These are phyloP conservation scores for Polygonum maritimum DNA, from an alignment of 148 eudicot genomes.

Conservation along the genomic window DNA sequence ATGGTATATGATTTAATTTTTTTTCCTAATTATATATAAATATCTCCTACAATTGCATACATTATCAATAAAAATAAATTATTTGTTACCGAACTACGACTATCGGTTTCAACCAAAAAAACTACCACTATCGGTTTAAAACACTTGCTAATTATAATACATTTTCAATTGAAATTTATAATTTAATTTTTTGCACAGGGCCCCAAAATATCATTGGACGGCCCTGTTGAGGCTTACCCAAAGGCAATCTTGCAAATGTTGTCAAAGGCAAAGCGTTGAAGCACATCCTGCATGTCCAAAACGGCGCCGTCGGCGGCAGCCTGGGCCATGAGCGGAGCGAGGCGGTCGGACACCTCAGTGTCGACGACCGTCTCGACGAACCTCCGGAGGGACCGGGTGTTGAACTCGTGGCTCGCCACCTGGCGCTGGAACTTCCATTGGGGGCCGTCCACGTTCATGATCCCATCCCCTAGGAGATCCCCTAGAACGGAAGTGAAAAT, in stretches of 20 bases:
- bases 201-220: no score
- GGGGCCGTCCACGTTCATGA: slow-evolving; percentile 30
- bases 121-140: no score
- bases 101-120: no score
- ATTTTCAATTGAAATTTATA: no score
- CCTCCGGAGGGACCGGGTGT: slow-evolving; percentile 27
- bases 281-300: slow-evolving; percentile 25
- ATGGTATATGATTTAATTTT: no score
- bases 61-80: no score
- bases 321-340: slow-evolving; percentile 24
- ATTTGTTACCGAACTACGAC: no score
- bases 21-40: no score
- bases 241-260: slow-evolving; percentile 20
- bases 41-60: no score
- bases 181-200: no score
- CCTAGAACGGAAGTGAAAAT: neutral
- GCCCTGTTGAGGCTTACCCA: neutral
- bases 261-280: slow-evolving; percentile 26
- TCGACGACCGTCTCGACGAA: slow-evolving; percentile 35
- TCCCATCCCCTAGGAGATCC: slow-evolving; percentile 38
- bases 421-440: slow-evolving; percentile 47
- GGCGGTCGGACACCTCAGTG: slow-evolving; percentile 23
- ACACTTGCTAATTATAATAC: no score
- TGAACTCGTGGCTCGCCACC: slow-evolving; percentile 37
- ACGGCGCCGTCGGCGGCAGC: slow-evolving; percentile 12